Conservation (phyloP, 2,329 filamentous ascomycete genomes). For the Diplodia mutila region DNA sequence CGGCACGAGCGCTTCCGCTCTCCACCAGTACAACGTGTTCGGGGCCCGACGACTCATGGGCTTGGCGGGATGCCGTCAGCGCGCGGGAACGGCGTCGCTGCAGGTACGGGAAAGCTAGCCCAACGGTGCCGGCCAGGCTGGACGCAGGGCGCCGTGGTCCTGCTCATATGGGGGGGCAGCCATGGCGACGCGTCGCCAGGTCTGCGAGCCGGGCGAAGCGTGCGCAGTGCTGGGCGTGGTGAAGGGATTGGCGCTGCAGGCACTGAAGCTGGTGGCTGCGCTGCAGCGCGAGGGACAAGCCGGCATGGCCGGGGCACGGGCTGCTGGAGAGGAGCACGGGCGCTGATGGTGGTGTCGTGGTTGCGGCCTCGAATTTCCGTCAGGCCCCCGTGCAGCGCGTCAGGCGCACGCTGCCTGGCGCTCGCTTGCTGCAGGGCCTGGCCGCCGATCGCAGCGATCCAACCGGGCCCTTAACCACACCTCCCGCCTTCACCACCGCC, state of each 20-base stretch:
- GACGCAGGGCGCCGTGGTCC: background rate
- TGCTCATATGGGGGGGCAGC: background rate
- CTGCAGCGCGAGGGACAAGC: slow-evolving; percentile 1
- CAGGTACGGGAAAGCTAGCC: slow-evolving; percentile 21
- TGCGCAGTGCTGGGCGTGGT: background rate
- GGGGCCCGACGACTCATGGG: slow-evolving; percentile 6
- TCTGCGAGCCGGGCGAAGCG: background rate
- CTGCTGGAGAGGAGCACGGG: background rate
- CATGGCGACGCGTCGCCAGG: background rate
- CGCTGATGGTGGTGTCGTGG: slow-evolving; percentile 1
- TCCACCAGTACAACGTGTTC: slow-evolving; percentile 19
- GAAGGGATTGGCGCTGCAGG: background rate
- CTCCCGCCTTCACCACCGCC: background rate
- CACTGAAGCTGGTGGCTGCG: background rate
- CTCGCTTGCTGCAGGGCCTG: background rate
- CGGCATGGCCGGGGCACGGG: slow-evolving; percentile 4
- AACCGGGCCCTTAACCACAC: slow-evolving; percentile 17
- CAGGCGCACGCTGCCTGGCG: slow-evolving; percentile 3
- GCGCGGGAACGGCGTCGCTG: slow-evolving; percentile 15
- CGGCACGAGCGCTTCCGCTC: slow-evolving; percentile 13
- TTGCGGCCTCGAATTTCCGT: slow-evolving; percentile 6
- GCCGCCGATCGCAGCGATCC: slow-evolving; percentile 22
- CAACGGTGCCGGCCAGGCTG: slow-evolving; percentile 6
- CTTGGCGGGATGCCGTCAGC: slow-evolving; percentile 19
- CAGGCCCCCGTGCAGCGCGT: background rate